Base-by-base conservation (phyloP, 306 rosid genomes). In the Fagus crenata region DNA sequence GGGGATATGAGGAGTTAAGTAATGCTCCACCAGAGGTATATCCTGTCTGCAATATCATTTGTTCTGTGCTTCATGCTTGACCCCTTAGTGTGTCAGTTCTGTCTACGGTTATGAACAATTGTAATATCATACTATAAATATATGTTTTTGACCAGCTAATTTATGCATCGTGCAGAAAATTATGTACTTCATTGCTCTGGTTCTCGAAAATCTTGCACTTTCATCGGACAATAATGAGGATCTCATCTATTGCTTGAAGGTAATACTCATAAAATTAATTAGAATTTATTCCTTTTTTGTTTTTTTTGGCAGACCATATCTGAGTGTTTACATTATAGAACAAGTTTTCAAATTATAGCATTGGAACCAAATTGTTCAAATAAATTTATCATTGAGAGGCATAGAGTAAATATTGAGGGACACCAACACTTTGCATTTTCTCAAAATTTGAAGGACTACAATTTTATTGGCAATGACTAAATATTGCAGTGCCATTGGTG, bases 171-270 rank as follows among this genome's bases (percentile, higher is more conserved):
- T 83, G 95, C 93, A 95, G 99, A 95, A 92, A 89, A 84, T 90
- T 76, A 95, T 95, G 86, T 77, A 90, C 86, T 87, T 88, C 88
- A 95, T 90, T 73, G 18, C 80, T 67, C 54, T 95, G 85, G 92
- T 90, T 67, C 89, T 95, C 35, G 99, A 95, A 83, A 92, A 95
- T 82, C 89, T 95, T 80, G 97, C 93, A 74, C 91, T 95, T 36
- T 95, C 97, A 17, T 92, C 88, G 4, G 92, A 90, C 80, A 90
- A 89, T 78, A 95, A 92, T 74, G 96, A 89, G 84, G 97, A 95
- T 84, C 88, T 95, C 71, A 80, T 95, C 79, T 95, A 83, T 85
- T 88, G 97, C 84, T 84, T 87, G 91, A 95, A 90, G 99, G 99
- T 95, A 88, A 76, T 54, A 39, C 35, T 11, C 31, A 3, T 43